A percentile compares a stretch with the other conserved stretches of the same genome.
Conservation (phyloP, 2,329 filamentous ascomycete species). For the Podosphaera fusca region DNA sequence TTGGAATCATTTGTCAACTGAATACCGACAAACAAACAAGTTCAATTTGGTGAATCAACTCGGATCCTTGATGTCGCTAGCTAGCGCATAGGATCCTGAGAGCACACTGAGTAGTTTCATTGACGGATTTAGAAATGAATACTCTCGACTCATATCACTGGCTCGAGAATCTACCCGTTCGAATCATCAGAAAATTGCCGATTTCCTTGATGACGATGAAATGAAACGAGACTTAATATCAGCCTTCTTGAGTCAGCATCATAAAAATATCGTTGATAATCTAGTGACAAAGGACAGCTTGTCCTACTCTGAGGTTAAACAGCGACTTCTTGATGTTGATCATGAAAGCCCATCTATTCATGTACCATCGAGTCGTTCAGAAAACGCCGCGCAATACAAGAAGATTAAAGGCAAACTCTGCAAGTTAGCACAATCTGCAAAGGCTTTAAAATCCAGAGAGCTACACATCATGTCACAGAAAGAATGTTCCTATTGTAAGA, state of each 20-base stretch:
- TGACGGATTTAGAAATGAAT: not conserved
- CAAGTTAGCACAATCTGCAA: too few relatives aligned
- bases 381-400: too few relatives aligned
- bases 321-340: too few relatives aligned
- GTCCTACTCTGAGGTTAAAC: too few relatives aligned
- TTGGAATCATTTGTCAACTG: too few relatives aligned
- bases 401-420: too few relatives aligned
- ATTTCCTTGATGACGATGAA: not conserved
- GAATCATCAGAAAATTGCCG: not conserved
- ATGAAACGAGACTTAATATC: too few relatives aligned
- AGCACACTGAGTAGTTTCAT: not conserved
- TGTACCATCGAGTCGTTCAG: too few relatives aligned
- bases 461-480: too few relatives aligned
- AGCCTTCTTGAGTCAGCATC: not conserved
- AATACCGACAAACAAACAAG: not conserved
- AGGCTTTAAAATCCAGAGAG: too few relatives aligned
- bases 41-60: not conserved
- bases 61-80: not conserved
- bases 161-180: not conserved
- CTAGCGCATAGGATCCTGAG: not conserved
- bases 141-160: not conserved
- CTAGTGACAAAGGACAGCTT: not conserved
- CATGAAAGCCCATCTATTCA: too few relatives aligned
- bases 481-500: too few relatives aligned
- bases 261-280: not conserved